A percentile compares a stretch with the other conserved stretches of the same genome.
Conservation (phyloP, 495 filamentous ascomycete species). For the Choiromyces venosus region DNA sequence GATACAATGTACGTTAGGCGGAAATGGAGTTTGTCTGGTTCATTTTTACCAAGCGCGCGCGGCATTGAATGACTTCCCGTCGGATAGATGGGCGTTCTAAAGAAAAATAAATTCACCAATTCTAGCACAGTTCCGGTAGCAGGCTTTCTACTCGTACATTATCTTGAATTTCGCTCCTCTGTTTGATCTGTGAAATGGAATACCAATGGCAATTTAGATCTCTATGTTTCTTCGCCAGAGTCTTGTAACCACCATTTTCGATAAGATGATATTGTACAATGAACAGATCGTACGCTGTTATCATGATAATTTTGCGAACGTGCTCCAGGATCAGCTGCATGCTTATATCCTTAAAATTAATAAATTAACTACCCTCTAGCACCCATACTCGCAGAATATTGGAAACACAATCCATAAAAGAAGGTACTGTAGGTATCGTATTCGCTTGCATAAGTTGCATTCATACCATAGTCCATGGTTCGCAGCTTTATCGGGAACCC, state of each 20-base stretch:
- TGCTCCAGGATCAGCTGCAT: neutral
- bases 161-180: neutral
- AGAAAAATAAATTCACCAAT: neutral
- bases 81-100: neutral
- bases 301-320: neutral
- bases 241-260: neutral
- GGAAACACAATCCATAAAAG: neutral
- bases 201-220: neutral
- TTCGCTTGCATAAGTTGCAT: neutral
- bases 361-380: neutral
- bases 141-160: neutral
- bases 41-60: neutral
- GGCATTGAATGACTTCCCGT: neutral
- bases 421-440: neutral
- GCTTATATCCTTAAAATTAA: neutral
- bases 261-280: too few relatives aligned
- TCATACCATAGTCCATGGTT: neutral
- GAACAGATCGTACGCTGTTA: too few relatives aligned
- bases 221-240: neutral
- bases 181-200: neutral
- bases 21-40: neutral
- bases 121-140: neutral
- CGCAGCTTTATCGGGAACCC: neutral
- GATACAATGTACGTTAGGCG: neutral
- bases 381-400: neutral